Evolutionary conservation across 495 filamentous ascomycete genomes (phyloP).

Genomic region (Tuber melanosporum): DNA sequence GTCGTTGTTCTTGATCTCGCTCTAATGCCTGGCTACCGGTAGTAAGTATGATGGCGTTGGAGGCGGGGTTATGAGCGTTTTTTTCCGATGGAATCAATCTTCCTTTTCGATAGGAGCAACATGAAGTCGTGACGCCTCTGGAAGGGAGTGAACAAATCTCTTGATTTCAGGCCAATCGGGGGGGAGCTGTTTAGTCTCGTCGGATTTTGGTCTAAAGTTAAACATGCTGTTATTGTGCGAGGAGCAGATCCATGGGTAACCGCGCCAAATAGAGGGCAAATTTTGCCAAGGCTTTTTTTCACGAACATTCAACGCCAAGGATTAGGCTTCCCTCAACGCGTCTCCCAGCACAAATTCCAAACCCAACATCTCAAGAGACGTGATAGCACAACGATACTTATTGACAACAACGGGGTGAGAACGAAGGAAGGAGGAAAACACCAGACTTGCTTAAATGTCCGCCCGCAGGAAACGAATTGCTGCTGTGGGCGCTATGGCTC

Average conservation of each 20-base stretch:
- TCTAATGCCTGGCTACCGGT: background rate
- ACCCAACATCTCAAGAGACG: background rate
- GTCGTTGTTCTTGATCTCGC: background rate
- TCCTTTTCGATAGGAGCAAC: background rate
- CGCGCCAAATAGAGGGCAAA: background rate
- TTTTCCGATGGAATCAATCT: background rate
- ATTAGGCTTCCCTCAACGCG: background rate
- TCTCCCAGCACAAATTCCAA: background rate
- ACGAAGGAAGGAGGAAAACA: background rate
- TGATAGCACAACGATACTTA: background rate
- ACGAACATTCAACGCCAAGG: background rate
- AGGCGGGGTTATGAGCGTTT: background rate
- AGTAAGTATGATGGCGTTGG: background rate
- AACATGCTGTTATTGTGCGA: background rate
- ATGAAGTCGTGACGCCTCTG: background rate
- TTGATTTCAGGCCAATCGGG: background rate
- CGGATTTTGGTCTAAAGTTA: background rate
- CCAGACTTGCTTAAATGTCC: conserved; percentile 23
- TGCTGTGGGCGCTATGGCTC: conserved; percentile 35
- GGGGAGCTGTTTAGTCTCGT: background rate
- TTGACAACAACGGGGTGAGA: background rate
- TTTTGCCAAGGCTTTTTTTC: background rate
- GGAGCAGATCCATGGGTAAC: background rate
- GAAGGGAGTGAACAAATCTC: background rate
- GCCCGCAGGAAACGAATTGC: conserved; percentile 44